Base-by-base conservation (phyloP, 176 grass and related monocot species). In the Olyra latifolia region DNA sequence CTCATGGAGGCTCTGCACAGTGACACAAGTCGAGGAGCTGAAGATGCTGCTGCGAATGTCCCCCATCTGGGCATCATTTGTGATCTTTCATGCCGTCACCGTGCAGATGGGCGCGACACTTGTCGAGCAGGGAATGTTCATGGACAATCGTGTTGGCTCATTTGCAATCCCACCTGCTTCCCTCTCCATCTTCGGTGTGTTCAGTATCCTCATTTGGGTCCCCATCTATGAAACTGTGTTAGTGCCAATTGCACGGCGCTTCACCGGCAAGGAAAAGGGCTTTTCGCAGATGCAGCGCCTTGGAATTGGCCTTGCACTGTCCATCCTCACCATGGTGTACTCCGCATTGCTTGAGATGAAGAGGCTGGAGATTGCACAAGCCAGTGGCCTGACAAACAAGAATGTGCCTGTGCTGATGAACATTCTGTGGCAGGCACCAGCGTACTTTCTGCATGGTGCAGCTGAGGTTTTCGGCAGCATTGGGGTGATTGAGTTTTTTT, bases 1-100 rank as follows among this genome's bases (percentile, higher is more conserved):
- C 30, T 75, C 72, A 14, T 78, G 81, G 80, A 78, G 55, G 44
- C 25, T 84, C 17, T 88, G 81, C 75, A 88, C 80, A 4, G 68
- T 88, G 41, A 80, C 86, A 38, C 86, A 88, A 28, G 86, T 88
- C 4, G 75, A 88, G 77, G 81, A 88, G 63, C 60, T 88, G 59
- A 88, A 83, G 66, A 79, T 88, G 40, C 29, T 88, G 7, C 40
- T 88, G 0, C 39, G 81, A 6, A 63, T 89, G 87, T 84, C 74
- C 43, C 76, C 82, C 7, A 39, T 89, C 23, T 89, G 75, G 75
- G 69, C 81, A 2, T 79, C 50, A 1, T 69, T 72, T n/a, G 48
- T 75, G 23, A 62, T 88, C 14, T 88, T 84, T 68, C 74, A 63
- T 1, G 68, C 80, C 1, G 80, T 80, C 3, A 70, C 32, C 20